Evolutionary conservation across 805 yeast genomes (phyloP), one percentile per base, ranked within the genome.

Genomic region (Ogataea kodamae): DNA sequence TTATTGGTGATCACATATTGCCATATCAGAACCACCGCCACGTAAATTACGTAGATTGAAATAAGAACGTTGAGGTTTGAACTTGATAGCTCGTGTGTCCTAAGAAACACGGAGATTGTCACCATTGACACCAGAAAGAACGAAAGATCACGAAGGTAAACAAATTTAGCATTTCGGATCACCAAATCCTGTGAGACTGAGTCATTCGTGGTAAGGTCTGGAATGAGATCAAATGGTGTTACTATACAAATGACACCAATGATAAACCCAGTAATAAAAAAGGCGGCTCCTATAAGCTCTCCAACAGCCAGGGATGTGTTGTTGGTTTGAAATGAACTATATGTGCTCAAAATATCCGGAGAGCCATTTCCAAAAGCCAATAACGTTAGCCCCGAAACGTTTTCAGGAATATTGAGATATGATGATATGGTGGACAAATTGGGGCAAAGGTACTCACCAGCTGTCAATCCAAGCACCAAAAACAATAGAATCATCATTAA

Each of bases 361-460:
- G 94, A 72, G 1, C 96, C 95, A 58, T 90, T 90, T 1, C 97
- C 98, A 45, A 90, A 70, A 0, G 97, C 96, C 40, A 90, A 62
- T 12, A 90, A 62, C 0, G 97, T 89, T 46, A 92, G 71, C 0
- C 98, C 98, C 5, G 92, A 81, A 8, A 92, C 64, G 43, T 84
- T 78, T 37, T 87, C 94, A 2, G 95, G 80, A 18, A 92, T 67
- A 9, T 72, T 68, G 8, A 88, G 59, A 19, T 70, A 63, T 16
- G 65, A 65, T 3, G 96, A 78, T 6, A 90, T 68, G 4, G 81
- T 67, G 33, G 81, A 75, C 20, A 90, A 58, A 45, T 87, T 88
- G 2, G 96, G 95, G 32, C 95, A 82, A 28, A 90, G 59, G 50
- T 71, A 86, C 48, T 86, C 89, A 9, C 90, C 78, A 0, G 97